Evolutionary conservation across 371 early-diverging fungal genomes (phyloP).

Genomic region (Circinella umbellata): DNA sequence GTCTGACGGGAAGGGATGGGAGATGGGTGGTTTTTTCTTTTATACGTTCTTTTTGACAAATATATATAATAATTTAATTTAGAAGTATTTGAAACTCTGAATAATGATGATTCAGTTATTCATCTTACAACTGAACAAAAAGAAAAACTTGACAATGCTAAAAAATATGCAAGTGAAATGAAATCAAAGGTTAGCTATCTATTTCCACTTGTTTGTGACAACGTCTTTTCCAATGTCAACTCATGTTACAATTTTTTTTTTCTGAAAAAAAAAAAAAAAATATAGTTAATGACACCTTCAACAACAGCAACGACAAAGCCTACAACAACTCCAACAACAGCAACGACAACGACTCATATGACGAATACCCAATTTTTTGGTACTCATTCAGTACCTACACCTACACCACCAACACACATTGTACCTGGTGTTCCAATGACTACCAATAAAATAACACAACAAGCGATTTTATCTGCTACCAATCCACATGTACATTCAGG

Average conservation of each 20-base stretch:
- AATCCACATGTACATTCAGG: slow-evolving; percentile 47
- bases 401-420: not conserved
- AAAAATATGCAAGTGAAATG: slow-evolving; percentile 54
- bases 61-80: not conserved
- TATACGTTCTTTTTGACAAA: not conserved
- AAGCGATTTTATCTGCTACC: slow-evolving; percentile 7
- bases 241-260: too few species aligned
- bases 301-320: too few species aligned
- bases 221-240: too few species aligned
- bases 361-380: too few species aligned
- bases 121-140: slow-evolving; percentile 30
- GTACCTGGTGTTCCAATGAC: not conserved
- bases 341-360: too few species aligned
- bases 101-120: not conserved
- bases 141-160: slow-evolving; percentile 49
- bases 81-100: not conserved
- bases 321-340: too few species aligned
- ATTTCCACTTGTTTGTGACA: not conserved
- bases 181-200: slow-evolving; percentile 35
- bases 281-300: too few species aligned
- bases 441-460: not conserved
- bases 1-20: too few species aligned
- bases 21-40: not conserved
- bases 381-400: too few species aligned
- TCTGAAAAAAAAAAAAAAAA: too few species aligned